Evolutionary conservation across 2,329 filamentous ascomycete species (phyloP), one percentile per base, ranked within the genome.

Genomic region (Zymoseptoria crescenta): DNA sequence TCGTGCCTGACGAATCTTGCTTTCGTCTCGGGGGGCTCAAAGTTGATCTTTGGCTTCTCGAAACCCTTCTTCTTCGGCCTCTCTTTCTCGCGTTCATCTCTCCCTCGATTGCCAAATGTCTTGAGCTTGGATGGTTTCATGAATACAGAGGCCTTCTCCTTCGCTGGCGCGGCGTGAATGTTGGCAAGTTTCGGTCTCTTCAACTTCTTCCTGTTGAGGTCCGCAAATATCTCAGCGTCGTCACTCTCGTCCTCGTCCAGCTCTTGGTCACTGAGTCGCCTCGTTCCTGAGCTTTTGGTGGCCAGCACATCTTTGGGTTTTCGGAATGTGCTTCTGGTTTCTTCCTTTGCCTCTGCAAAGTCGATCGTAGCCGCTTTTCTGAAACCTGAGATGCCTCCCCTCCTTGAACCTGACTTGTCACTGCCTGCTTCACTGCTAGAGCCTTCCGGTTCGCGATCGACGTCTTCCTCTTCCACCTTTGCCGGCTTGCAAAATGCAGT

Each of bases 111-210:
- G 13, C 13, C 35, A 7, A 45, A 45, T 45, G 35, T 45, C 35
- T 45, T 13, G 13, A 16, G 10, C 35, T 41, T 41, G n/a, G n/a
- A 24, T 24, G 24, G 24, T 16, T 45, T 41, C 35, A 5, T 7
- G 35, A 45, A 7, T n/a, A 57, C 50, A 19, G 59, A 52, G 6
- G 64, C 51, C 6, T 62, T 59, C 9, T 64, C 63, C 10, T 35
- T 35, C 7, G 30, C 8, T 10, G 30, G 30, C 30, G 10, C 16
- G 35, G 35, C 35, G 13, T 45, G 35, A 45, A 45, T 45, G 13
- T 45, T 45, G 2, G 13, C 35, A 20, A 45, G n/a, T 45, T 28
- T 45, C 35, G 35, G 13, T 45, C 35, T 45, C 35, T 45, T 45
- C 13, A 16, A n/a, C 13, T n/a, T 45, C 35, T 45, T 45, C 35